Evolutionary conservation across 2,329 filamentous ascomycete genomes (phyloP).

Genomic region (Ophiostoma pallidulum): DNA sequence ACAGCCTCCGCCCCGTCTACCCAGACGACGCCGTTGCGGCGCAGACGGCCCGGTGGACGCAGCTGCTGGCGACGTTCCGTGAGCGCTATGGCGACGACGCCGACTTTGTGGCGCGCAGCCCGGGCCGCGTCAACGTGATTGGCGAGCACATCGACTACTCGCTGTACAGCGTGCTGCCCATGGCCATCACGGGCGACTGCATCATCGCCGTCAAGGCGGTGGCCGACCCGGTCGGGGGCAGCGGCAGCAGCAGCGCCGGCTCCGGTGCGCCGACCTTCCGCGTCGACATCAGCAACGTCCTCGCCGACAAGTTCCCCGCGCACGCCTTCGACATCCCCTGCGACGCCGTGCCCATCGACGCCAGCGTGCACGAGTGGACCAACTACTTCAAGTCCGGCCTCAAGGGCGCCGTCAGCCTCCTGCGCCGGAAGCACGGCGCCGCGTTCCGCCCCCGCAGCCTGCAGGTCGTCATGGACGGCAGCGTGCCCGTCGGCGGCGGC

Average conservation of each 20-base stretch:
- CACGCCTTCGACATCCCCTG: slow-evolving; percentile 62
- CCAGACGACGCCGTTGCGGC: slow-evolving; percentile 57
- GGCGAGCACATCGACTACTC: slow-evolving; percentile 99
- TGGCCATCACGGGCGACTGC: slow-evolving; percentile 87
- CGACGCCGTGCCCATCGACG: slow-evolving; percentile 65
- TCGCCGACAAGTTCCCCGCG: slow-evolving; percentile 63
- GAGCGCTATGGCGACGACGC: slow-evolving; percentile 59
- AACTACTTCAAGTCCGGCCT: slow-evolving; percentile 98
- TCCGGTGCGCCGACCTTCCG: slow-evolving; percentile 45
- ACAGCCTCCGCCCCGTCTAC: slow-evolving; percentile 74
- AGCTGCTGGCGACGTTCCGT: slow-evolving; percentile 62
- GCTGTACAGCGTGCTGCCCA: slow-evolving; percentile 88
- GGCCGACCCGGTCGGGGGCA: background rate
- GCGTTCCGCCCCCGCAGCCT: slow-evolving; percentile 64
- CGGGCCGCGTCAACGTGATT: slow-evolving; percentile 94
- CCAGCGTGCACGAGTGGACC: slow-evolving; percentile 81
- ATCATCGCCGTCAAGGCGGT: slow-evolving; percentile 65
- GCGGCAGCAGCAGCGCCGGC: slow-evolving; percentile 38
- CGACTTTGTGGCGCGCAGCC: slow-evolving; percentile 79
- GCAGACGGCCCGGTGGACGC: slow-evolving; percentile 67
- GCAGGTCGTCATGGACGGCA: slow-evolving; percentile 84
- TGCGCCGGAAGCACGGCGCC: slow-evolving; percentile 55
- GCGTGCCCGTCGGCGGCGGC: slow-evolving; percentile 83
- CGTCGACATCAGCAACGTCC: slow-evolving; percentile 72
- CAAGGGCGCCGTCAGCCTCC: slow-evolving; percentile 66